Evolutionary conservation across 1,139 yeast genomes (phyloP).

Genomic region (Wickerhamomyces sp.): DNA sequence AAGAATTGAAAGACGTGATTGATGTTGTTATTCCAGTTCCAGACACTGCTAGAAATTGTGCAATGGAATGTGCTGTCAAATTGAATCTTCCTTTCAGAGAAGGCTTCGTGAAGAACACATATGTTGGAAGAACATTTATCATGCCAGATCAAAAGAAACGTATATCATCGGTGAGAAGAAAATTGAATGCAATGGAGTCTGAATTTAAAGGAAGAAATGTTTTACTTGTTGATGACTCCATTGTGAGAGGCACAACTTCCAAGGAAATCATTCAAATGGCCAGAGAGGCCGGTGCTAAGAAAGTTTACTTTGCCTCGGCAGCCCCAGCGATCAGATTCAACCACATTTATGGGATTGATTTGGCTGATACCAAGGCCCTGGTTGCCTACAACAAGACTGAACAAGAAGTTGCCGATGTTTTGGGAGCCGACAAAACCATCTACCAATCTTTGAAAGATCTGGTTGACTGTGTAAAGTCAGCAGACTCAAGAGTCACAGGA

Average conservation of each 20-base stretch:
- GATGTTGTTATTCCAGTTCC: conserved; percentile 98
- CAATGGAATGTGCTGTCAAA: conserved; percentile 83
- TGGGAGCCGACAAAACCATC: conserved; percentile 89
- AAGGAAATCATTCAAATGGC: conserved; percentile 97
- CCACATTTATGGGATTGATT: conserved; percentile 95
- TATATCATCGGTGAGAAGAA: conserved; percentile 88
- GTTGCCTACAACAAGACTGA: conserved; percentile 81
- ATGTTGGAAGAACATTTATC: conserved; percentile 95
- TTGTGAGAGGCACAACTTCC: conserved; percentile 96
- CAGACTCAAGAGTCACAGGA: conserved; percentile 39
- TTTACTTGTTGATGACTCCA: conserved; percentile 92
- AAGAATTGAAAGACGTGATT: conserved; percentile 49
- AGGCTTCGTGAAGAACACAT: conserved; percentile 94
- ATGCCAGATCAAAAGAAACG: conserved; percentile 98
- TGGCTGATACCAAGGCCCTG: conserved; percentile 91
- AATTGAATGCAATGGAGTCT: conserved; percentile 91
- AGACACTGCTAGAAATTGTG: conserved; percentile 93
- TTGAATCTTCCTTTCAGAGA: conserved; percentile 85
- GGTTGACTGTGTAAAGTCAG: conserved; percentile 65
- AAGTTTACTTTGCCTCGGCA: conserved; percentile 92
- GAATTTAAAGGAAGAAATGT: conserved; percentile 86
- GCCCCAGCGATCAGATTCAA: conserved; percentile 95
- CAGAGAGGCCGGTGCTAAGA: conserved; percentile 92
- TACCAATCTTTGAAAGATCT: conserved; percentile 84
- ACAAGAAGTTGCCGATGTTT: conserved; percentile 66